phyloP scores from a whole-genome alignment of 2,329 filamentous ascomycete species.

The Trichophyton equinum region DNA sequence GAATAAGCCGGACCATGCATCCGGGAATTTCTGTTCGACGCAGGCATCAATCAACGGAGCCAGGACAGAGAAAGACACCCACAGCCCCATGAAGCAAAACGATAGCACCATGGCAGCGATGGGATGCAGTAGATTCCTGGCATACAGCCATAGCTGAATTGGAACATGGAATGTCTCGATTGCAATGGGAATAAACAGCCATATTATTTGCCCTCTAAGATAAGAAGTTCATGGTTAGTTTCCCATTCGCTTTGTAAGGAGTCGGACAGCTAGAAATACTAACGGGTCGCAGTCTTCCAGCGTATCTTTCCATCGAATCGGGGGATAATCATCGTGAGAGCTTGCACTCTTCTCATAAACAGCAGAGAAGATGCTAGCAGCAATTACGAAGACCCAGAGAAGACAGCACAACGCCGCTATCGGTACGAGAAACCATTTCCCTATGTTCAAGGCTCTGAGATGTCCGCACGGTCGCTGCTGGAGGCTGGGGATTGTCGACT shows the following conservation, averaged over 20 bases:
- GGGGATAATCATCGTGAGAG: background rate
- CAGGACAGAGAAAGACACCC: background rate
- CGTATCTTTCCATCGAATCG: background rate
- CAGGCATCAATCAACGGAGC: constrained; percentile 2
- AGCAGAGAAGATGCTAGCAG: background rate
- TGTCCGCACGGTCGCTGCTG: background rate
- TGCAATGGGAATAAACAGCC: constrained; percentile 3
- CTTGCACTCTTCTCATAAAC: background rate
- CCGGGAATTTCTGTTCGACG: background rate
- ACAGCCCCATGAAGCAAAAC: background rate
- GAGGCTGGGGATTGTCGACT: background rate
- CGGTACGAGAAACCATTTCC: constrained; percentile 6
- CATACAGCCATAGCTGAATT: constrained; percentile 7
- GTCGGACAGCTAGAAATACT: background rate
- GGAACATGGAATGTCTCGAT: constrained; percentile 6
- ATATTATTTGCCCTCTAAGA: background rate
- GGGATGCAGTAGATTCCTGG: constrained; percentile 3
- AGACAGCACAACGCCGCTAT: background rate
- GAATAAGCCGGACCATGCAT: constrained; percentile 3
- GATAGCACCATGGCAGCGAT: constrained; percentile 6
- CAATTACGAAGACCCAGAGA: constrained; percentile 4
- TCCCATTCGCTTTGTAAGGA: background rate
- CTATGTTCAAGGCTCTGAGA: background rate
- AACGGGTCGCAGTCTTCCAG: background rate
- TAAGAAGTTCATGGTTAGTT: too few species aligned